phyloP scores from a whole-genome alignment of 1,139 yeast species.

The Zygotorulaspora mrakii region DNA sequence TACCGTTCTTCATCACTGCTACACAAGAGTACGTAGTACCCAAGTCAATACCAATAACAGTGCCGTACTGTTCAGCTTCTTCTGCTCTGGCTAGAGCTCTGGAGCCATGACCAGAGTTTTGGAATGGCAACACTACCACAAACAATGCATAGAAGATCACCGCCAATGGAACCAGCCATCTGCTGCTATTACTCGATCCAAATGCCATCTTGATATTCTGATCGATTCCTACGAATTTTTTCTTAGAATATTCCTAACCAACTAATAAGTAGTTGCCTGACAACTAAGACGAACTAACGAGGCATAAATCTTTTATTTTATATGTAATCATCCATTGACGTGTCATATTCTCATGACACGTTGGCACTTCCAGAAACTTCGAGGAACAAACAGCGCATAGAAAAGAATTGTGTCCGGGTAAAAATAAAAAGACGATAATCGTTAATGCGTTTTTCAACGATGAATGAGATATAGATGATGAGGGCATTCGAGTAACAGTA shows the following conservation, averaged over 20 bases:
- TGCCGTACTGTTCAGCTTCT: constrained; percentile 60
- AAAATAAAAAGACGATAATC: background rate
- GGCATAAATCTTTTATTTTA: background rate
- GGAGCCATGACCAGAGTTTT: constrained; percentile 34
- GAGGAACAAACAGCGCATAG: constrained; percentile 2
- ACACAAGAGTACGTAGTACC: constrained; percentile 94
- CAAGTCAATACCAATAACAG: constrained; percentile 71
- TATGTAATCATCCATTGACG: constrained; percentile 3
- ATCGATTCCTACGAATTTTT: no score
- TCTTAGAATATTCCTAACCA: no score
- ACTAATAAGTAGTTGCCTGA: background rate
- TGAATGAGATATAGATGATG: no score
- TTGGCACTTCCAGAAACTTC: constrained; percentile 8
- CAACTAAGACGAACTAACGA: background rate
- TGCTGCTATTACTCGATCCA: constrained; percentile 38
- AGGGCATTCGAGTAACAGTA: no score
- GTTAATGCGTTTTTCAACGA: background rate
- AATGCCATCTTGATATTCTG: constrained; percentile 6
- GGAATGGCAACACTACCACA: constrained; percentile 56
- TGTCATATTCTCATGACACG: constrained; percentile 7
- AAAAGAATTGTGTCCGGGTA: background rate
- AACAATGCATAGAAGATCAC: constrained; percentile 56
- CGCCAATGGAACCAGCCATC: constrained; percentile 49
- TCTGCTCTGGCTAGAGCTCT: constrained; percentile 36
- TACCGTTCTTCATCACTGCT: constrained; percentile 88